phyloP scores from a whole-genome alignment of 192 early-diverging fungal species.

The Jimgerdemannia lactiflua region DNA sequence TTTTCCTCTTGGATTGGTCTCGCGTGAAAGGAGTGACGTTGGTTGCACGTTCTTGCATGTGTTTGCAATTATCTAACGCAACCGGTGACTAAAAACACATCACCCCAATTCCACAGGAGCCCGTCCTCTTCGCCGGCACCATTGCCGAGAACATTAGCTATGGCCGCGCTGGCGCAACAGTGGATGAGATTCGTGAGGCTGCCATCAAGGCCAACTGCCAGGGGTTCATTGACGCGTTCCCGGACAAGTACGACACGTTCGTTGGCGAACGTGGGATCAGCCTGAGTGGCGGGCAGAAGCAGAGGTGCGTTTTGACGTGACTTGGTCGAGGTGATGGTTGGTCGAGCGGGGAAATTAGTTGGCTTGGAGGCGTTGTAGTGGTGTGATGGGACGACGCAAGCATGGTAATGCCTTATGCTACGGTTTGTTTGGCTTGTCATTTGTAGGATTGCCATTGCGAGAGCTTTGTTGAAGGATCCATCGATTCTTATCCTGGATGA shows the following conservation, averaged over 20 bases:
- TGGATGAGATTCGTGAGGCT: conserved; percentile 62
- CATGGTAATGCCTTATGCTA: background rate
- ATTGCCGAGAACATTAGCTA: conserved; percentile 74
- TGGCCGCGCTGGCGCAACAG: conserved; percentile 51
- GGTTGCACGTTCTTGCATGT: too few relatives aligned
- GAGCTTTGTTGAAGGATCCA: conserved; percentile 40
- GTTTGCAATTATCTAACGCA: too few relatives aligned
- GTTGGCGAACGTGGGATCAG: conserved; percentile 42
- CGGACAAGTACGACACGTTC: conserved; percentile 49
- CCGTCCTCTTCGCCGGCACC: conserved; percentile 64
- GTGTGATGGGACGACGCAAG: background rate
- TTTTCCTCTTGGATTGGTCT: too few relatives aligned
- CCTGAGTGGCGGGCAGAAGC: conserved; percentile 51
- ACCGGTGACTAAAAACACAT: too few relatives aligned
- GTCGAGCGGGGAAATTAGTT: conserved; percentile 9
- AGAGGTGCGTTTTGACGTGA: conserved; percentile 13
- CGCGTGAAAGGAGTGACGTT: too few relatives aligned
- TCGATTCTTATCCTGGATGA: conserved; percentile 55
- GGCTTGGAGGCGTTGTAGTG: background rate
- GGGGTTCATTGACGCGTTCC: conserved; percentile 56
- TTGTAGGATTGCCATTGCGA: conserved; percentile 40
- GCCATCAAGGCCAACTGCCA: conserved; percentile 74
- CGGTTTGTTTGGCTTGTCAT: background rate
- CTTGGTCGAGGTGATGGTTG: background rate
- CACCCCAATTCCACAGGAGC: conserved; percentile 35